phyloP scores from a whole-genome alignment of 768 basidiomycete genomes.

The Multifurca ochricompacta region DNA sequence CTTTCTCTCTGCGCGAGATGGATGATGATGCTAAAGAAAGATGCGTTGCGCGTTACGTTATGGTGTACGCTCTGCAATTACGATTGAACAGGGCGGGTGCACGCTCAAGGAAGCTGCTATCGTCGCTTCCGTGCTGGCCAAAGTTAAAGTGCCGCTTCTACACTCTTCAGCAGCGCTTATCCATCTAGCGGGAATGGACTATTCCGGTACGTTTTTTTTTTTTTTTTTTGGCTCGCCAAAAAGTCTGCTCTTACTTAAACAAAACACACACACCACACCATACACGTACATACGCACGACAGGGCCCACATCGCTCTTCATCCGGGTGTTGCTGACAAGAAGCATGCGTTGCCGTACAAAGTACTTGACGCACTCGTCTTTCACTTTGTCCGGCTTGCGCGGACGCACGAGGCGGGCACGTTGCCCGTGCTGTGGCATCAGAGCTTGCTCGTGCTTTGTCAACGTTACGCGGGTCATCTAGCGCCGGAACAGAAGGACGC shows the following conservation, averaged over 20 bases:
- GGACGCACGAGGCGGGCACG: conserved; percentile 77
- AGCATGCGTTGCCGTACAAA: conserved; percentile 95
- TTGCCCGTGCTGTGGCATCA: conserved; percentile 99
- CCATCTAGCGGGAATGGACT: conserved; percentile 93
- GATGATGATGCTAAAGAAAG: no score
- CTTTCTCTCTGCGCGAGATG: no score
- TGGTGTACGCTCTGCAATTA: neutral
- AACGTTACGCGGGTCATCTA: conserved; percentile 89
- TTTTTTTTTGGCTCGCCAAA: neutral
- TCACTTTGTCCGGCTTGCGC: conserved; percentile 95
- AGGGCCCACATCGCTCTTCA: conserved; percentile 94
- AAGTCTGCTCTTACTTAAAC: no score
- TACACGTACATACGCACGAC: neutral
- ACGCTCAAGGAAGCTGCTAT: conserved; percentile 93
- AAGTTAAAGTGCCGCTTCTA: conserved; percentile 90
- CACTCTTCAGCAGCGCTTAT: conserved; percentile 94
- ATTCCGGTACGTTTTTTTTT: conserved; percentile 51
- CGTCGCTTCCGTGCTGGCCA: conserved; percentile 82
- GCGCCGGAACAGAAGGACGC: conserved; percentile 98
- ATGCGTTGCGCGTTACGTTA: no score
- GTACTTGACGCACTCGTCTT: conserved; percentile 95
- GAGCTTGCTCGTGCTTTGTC: conserved; percentile 86
- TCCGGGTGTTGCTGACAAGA: conserved; percentile 94
- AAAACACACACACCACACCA: no score
- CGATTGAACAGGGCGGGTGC: conserved; percentile 56